Conservation (phyloP, 2,329 filamentous ascomycete species). For the Diaporthe longicolla region DNA sequence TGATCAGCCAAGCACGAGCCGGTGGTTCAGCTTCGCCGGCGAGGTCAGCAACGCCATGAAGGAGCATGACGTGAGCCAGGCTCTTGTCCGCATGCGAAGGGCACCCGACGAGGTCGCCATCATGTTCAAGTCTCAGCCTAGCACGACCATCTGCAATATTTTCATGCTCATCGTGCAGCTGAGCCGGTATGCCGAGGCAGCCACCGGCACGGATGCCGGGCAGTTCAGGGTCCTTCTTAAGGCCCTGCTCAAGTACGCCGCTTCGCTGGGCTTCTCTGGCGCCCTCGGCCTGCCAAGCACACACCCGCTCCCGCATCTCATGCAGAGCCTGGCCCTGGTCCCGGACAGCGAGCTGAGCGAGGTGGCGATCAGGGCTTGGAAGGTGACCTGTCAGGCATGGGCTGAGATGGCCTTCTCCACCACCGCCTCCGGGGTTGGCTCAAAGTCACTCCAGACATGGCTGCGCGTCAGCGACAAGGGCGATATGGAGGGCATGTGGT, state of each 20-base stretch:
- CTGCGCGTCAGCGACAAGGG: constrained; percentile 15
- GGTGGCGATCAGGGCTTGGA: constrained; percentile 34
- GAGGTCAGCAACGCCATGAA: constrained; percentile 5
- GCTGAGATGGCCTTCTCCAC: constrained; percentile 3
- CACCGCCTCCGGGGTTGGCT: not conserved
- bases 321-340: constrained; percentile 18
- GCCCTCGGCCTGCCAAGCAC: not conserved
- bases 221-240: constrained; percentile 33
- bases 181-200: not conserved
- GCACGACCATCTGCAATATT: constrained; percentile 23
- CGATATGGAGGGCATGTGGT: constrained; percentile 28
- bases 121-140: constrained; percentile 21
- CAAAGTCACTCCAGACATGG: constrained; percentile 1
- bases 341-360: constrained; percentile 16
- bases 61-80: constrained; percentile 9
- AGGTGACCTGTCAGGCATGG: constrained; percentile 30
- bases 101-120: constrained; percentile 25
- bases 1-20: constrained; percentile 15
- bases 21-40: constrained; percentile 12
- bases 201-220: not conserved
- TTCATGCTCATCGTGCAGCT: constrained; percentile 33
- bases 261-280: not conserved
- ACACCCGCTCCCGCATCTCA: constrained; percentile 24
- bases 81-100: constrained; percentile 17
- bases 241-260: constrained; percentile 27